Evolutionary conservation across 495 filamentous ascomycete species (phyloP).

Genomic region (Hypoxylon fragiforme): DNA sequence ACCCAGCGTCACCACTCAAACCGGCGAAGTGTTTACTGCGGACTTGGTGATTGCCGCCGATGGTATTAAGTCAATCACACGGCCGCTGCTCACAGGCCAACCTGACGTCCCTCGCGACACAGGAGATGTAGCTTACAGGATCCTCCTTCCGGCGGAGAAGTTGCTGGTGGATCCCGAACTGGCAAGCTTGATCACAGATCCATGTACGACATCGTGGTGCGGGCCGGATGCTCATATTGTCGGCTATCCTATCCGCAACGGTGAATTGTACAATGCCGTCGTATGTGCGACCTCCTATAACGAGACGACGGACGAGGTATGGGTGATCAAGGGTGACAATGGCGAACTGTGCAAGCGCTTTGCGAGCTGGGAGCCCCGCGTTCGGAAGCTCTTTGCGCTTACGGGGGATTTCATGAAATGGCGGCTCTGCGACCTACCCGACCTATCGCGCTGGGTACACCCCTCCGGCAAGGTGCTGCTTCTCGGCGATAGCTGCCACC

Average conservation of each 20-base stretch:
- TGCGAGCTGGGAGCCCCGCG: constrained; percentile 42
- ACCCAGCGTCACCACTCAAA: constrained; percentile 38
- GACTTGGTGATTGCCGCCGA: constrained; percentile 57
- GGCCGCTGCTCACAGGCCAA: constrained; percentile 45
- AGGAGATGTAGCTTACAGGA: constrained; percentile 60
- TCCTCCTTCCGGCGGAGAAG: constrained; percentile 50
- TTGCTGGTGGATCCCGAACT: constrained; percentile 49
- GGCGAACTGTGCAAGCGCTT: constrained; percentile 44
- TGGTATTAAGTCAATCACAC: constrained; percentile 53
- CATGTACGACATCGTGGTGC: constrained; percentile 42
- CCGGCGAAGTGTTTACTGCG: constrained; percentile 36
- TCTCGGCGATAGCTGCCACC: background rate
- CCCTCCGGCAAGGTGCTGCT: constrained; percentile 11
- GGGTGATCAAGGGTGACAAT: constrained; percentile 41
- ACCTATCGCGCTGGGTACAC: constrained; percentile 44
- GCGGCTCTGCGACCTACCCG: constrained; percentile 44
- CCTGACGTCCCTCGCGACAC: constrained; percentile 49
- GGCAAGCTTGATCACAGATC: constrained; percentile 36
- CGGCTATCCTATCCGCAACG: constrained; percentile 51
- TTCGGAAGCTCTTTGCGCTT: constrained; percentile 43
- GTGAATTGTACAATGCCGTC: constrained; percentile 54
- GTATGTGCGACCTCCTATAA: constrained; percentile 42
- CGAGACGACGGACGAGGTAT: constrained; percentile 38
- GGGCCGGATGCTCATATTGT: constrained; percentile 54
- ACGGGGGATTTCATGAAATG: constrained; percentile 46